Evolutionary conservation across 768 basidiomycete species (phyloP), one percentile per base, ranked within the genome.

Genomic region (Suillus spraguei): DNA sequence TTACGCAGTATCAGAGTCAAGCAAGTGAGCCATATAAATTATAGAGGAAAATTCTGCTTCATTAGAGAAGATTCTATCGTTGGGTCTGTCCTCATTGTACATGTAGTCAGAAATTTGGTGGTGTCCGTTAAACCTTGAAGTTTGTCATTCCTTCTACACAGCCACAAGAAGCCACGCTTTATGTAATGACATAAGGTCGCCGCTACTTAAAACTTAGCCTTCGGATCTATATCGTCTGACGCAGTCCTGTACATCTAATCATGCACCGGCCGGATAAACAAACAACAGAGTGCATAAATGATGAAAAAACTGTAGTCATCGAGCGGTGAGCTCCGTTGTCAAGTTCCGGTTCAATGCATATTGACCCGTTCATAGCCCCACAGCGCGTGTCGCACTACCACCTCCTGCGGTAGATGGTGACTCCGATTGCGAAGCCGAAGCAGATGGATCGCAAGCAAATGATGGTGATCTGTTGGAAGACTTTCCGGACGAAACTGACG

Each of bases 401-500:
- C 64, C 75, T 56, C 20, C 44, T 20, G 56, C 54, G 22, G 60
- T 36, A 16, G 35, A 66, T 17, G 63, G 68, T 17, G 67, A 73
- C 63, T 74, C 72, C 1, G 69, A 74, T 8, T 82, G 82, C 38
- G 82, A 82, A 5, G 72, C 71, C 4, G 74, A 70, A 28, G 87
- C 83, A 44, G 84, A 74, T 28, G 81, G 86, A 32, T 56, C 24
- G 38, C 56, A 62, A 20, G 63, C 17, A 47, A 73, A 73, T 46
- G 86, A 87, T 55, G 87, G 83, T 3, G 88, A 95, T 71, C 85
- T 90, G 13, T 77, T 97, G 24, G 86, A 81, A 58, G 89, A 89
- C 67, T 88, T 91, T 65, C 93, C 95, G 2, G 92, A 94, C 63
- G 89, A 95, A 41, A 91, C 91, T 2, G 88, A 94, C 75, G 95